Evolutionary conservation across 2,329 filamentous ascomycete genomes (phyloP).

Genomic region (Graphilbum ipis-grandicollis): DNA sequence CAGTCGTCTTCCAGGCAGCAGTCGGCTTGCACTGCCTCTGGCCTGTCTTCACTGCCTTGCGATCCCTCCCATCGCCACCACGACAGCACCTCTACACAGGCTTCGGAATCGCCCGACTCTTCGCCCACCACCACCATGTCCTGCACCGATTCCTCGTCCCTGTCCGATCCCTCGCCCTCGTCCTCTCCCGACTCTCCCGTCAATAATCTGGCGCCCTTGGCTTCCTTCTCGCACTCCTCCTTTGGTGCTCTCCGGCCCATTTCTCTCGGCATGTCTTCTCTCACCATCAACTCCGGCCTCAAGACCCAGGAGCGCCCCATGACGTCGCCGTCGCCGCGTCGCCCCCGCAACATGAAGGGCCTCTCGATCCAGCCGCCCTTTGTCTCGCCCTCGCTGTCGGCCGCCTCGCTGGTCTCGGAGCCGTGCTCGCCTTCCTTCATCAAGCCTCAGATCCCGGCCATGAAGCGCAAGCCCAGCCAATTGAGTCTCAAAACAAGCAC

Average conservation of each 20-base stretch:
- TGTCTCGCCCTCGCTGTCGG: conserved; percentile 23
- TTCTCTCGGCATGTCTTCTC: conserved; percentile 18
- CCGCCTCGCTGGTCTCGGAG: conserved; percentile 40
- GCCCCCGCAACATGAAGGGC: conserved; percentile 70
- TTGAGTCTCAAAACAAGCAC: conserved; percentile 60
- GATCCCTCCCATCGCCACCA: conserved; percentile 49
- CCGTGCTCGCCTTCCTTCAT: conserved; percentile 63
- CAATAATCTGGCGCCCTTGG: conserved; percentile 54
- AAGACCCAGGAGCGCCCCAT: conserved; percentile 34
- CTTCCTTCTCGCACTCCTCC: conserved; percentile 46
- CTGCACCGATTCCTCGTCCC: conserved; percentile 76
- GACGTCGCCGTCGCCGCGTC: conserved; percentile 52
- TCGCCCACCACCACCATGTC: conserved; percentile 90
- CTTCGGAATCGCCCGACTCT: conserved; percentile 75
- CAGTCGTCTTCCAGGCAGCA: conserved; percentile 19
- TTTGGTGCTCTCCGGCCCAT: conserved; percentile 30
- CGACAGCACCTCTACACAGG: conserved; percentile 62
- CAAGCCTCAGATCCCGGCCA: conserved; percentile 55
- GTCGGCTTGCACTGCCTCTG: no score
- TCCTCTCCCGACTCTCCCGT: conserved; percentile 83
- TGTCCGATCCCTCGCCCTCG: conserved; percentile 79
- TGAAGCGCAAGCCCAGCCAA: conserved; percentile 60
- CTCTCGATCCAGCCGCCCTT: conserved; percentile 57
- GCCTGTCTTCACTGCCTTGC: conserved; percentile 17
- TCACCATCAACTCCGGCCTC: conserved; percentile 21